Conservation (phyloP, 257 asterid species). For the Henckelia pumila region DNA sequence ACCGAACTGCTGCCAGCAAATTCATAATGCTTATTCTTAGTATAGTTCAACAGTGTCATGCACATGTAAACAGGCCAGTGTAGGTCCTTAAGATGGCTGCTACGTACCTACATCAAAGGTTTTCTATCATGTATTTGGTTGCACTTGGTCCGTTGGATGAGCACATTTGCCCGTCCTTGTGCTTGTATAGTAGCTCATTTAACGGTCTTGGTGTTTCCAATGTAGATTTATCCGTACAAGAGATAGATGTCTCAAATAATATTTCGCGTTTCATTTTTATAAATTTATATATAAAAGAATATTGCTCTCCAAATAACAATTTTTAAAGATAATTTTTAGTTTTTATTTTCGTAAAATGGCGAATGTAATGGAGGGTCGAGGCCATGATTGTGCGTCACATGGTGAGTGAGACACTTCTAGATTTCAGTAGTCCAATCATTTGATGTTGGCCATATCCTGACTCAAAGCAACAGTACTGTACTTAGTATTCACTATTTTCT, state of each 20-base stretch:
- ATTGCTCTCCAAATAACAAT: too few species aligned
- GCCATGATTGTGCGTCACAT: too few species aligned
- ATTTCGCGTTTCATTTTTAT: not conserved
- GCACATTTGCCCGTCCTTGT: not conserved
- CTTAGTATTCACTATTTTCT: too few species aligned
- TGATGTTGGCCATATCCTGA: too few species aligned
- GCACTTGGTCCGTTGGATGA: slow-evolving; percentile 37
- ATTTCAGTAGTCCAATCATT: too few species aligned
- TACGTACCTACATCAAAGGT: not conserved
- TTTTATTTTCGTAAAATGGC: too few species aligned
- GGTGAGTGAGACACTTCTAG: too few species aligned
- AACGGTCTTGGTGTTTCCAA: slow-evolving; percentile 34
- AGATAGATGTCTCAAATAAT: not conserved
- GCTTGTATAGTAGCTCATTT: slow-evolving; percentile 1
- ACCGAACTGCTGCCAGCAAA: not conserved
- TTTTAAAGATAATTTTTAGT: too few species aligned
- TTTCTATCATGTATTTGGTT: too few species aligned
- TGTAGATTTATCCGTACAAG: not conserved
- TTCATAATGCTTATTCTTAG: slow-evolving; percentile 1
- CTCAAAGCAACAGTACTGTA: too few species aligned
- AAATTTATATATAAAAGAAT: too few species aligned
- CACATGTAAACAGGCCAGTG: not conserved
- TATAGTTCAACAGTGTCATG: not conserved
- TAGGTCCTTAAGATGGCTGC: not conserved
- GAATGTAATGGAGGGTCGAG: too few species aligned